Percentiles rank a stretch among this genome's conserved stretches.
These are phyloP conservation scores for Epichloe scottii DNA, from an alignment of 2,329 filamentous ascomycete species.

Conservation along the genomic window DNA sequence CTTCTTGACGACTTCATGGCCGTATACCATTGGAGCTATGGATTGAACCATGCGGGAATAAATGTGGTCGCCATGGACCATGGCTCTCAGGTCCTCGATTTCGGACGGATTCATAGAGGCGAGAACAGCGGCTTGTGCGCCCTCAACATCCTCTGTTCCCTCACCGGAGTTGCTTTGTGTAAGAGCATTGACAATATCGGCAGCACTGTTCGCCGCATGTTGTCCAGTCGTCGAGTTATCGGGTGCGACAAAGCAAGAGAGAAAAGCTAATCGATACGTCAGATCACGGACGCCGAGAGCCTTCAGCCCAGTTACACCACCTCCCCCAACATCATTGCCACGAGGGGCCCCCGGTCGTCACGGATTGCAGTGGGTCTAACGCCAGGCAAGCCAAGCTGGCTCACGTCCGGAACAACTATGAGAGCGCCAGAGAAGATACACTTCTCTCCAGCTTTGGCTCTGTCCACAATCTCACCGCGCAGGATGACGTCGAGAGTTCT, in stretches of 20 bases:
- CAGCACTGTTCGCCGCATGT: constrained; percentile 47
- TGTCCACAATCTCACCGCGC: constrained; percentile 92
- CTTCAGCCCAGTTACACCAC: constrained; percentile 78
- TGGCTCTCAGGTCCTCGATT: constrained; percentile 79
- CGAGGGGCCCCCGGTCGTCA: constrained; percentile 62
- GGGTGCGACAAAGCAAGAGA: constrained; percentile 90
- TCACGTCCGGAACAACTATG: constrained; percentile 94
- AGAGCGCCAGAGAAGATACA: constrained; percentile 94
- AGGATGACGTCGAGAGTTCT: constrained; percentile 95
- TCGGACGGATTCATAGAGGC: constrained; percentile 75
- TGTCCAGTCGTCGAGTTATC: constrained; percentile 74
- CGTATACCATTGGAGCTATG: constrained; percentile 92
- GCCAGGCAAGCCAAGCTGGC: constrained; percentile 83
- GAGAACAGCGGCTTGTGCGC: constrained; percentile 77
- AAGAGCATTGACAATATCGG: constrained; percentile 74
- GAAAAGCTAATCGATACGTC: constrained; percentile 91
- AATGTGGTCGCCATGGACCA: constrained; percentile 94
- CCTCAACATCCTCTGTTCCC: constrained; percentile 58
- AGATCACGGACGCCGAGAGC: constrained; percentile 87
- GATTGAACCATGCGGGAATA: constrained; percentile 88
- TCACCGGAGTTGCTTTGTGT: constrained; percentile 52
- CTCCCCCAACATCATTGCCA: constrained; percentile 68
- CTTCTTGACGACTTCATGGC: constrained; percentile 96
- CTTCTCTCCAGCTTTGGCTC: constrained; percentile 94
- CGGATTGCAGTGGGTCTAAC: constrained; percentile 70